Conservation (phyloP, 1,139 yeast species). For the Magnusiomyces fungicola region DNA sequence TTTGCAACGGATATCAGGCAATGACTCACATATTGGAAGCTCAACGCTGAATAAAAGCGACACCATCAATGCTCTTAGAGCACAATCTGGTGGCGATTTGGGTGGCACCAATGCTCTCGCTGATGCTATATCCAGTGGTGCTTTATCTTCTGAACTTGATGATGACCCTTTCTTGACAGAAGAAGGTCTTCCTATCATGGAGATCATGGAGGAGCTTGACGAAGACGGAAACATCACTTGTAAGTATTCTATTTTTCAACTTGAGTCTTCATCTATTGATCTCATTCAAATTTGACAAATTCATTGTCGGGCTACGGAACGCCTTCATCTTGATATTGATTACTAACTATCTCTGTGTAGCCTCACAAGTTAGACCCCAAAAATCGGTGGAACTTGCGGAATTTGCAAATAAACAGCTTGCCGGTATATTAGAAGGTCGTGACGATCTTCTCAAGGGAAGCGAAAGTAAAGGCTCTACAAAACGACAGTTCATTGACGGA, state of each 20-base stretch:
- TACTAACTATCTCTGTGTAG: conserved; percentile 7
- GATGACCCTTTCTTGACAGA: conserved; percentile 28
- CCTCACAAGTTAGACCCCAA: conserved; percentile 26
- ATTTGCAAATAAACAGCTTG: conserved; percentile 19
- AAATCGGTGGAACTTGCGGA: conserved; percentile 21
- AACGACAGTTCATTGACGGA: conserved; percentile 10
- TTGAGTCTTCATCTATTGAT: too few relatives aligned
- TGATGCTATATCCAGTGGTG: conserved; percentile 4
- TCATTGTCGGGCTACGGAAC: too few relatives aligned
- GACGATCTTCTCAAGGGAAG: conserved; percentile 1
- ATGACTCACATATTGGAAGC: background rate
- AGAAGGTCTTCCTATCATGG: conserved; percentile 60
- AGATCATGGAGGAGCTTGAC: conserved; percentile 77
- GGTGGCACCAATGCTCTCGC: background rate
- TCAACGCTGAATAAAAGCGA: background rate
- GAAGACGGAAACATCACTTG: conserved; percentile 61
- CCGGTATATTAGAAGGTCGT: conserved; percentile 14
- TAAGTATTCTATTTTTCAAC: too few relatives aligned
- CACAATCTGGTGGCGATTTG: background rate
- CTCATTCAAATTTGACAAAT: too few relatives aligned
- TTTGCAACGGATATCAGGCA: conserved; percentile 3
- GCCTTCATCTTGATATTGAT: too few relatives aligned
- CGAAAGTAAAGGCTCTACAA: conserved; percentile 7
- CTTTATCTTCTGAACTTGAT: background rate
- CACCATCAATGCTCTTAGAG: background rate